These are phyloP conservation scores for Colletotrichum sp. DNA, from an alignment of 2,329 filamentous ascomycete genomes.

Conservation along the genomic window DNA sequence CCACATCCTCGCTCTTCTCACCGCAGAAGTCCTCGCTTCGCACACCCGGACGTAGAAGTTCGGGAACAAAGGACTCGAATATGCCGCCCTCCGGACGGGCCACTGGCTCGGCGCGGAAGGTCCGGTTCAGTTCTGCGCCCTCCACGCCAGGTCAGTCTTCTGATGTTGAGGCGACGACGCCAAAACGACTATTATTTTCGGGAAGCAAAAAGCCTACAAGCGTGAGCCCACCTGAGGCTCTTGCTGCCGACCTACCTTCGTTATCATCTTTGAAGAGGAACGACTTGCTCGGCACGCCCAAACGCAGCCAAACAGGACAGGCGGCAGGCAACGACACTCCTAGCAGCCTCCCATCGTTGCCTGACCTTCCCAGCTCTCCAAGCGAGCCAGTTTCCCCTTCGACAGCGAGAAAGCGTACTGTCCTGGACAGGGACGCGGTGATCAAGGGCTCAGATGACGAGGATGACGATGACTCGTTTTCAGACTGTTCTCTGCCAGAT, in stretches of 20 bases:
- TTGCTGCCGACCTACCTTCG: background rate
- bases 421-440: slow-evolving; percentile 55
- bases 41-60: background rate
- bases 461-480: slow-evolving; percentile 53
- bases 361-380: slow-evolving; percentile 19
- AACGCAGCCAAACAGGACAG: background rate
- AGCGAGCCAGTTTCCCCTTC: slow-evolving; percentile 29
- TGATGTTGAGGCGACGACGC: slow-evolving; percentile 2
- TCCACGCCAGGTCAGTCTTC: background rate
- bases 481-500: slow-evolving; percentile 64
- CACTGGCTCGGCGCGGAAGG: background rate
- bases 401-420: slow-evolving; percentile 20
- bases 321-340: background rate
- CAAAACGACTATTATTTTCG: background rate
- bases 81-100: background rate
- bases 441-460: slow-evolving; percentile 78
- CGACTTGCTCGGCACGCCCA: background rate
- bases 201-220: background rate
- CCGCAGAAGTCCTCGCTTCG: background rate
- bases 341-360: background rate
- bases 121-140: slow-evolving; percentile 9
- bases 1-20: background rate
- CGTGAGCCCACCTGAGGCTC: background rate
- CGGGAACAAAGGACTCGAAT: background rate
- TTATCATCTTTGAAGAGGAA: background rate